Evolutionary conservation across 352 stramenopile genomes (phyloP), one percentile per base, ranked within the genome.

Genomic region (Globisporangium yorkense): DNA sequence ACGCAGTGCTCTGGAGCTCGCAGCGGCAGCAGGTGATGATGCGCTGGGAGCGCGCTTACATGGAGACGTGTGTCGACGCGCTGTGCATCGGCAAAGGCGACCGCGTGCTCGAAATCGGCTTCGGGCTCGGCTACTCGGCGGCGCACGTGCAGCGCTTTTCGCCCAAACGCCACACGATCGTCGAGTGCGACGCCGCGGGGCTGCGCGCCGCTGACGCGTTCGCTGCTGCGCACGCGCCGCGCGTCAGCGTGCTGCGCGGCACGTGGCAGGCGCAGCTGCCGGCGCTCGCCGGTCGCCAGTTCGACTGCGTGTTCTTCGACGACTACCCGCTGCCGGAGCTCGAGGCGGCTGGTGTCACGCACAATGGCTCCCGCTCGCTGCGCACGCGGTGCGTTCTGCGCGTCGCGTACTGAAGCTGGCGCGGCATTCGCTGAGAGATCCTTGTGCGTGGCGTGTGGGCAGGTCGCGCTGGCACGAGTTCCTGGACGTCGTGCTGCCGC

Each of bases 1-100:
- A 75, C 10, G 62, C 70, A 31, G 64, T 87, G 37, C 67, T 92
- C 37, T 76, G 71, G 68, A 92, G 80, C 71, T 88, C 80, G n/a
- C 61, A 54, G 21, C 72, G 80, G 4, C 78, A 92, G 69, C 82
- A 92, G 65, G 85, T 96, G 18, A 96, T 96, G 85, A 96, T 96
- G 87, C 71, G 81, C 53, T 96, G 87, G 87, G 87, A 96, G 61
- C 68, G 65, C 49, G 33, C 72, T 21, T 96, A 95, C 72, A 95
- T 96, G 87, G 66, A 83, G 49, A 37, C 51, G 43, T 89, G 84
- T 20, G 86, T 88, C 43, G 77, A 88, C 15, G 80, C 75, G 18
- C 63, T 96, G 45, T 33, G 31, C 39, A 80, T 94, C 54, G 54
- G 51, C 24, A 48, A 46, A 18, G 64, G 45, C 12, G 77, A 80